A percentile compares a stretch with the other conserved stretches of the same genome.
Conservation (phyloP, 352 stramenopile genomes). For the Phytopythium delawarense region DNA sequence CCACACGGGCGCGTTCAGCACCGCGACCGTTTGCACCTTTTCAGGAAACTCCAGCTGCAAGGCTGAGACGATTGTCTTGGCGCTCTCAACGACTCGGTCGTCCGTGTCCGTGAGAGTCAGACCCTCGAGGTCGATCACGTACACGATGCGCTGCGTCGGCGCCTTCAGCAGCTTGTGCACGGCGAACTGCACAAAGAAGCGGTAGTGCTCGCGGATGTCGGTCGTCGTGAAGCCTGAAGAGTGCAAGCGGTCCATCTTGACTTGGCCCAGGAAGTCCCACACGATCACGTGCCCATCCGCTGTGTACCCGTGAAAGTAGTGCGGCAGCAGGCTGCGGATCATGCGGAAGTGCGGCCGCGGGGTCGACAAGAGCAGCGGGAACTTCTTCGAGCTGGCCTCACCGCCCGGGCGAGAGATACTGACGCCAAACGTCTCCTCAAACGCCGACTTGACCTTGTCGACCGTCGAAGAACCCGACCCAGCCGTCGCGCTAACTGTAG, state of each 20-base stretch:
- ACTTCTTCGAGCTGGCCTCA: slow-evolving; percentile 15
- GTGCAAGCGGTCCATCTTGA: slow-evolving; percentile 73
- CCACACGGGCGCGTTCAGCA: slow-evolving; percentile 74
- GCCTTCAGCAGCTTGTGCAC: slow-evolving; percentile 62
- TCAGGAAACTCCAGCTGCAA: slow-evolving; percentile 65
- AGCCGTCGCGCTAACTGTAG: not conserved
- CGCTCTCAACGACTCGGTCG: slow-evolving; percentile 61
- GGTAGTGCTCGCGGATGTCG: slow-evolving; percentile 70
- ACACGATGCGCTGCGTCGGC: slow-evolving; percentile 62
- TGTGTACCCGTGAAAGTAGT: slow-evolving; percentile 78
- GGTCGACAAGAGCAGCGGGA: slow-evolving; percentile 26
- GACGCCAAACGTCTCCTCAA: slow-evolving; percentile 67
- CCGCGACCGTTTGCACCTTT: slow-evolving; percentile 46
- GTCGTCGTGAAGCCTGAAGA: slow-evolving; percentile 65
- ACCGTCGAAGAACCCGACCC: slow-evolving; percentile 31
- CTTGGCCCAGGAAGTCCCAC: slow-evolving; percentile 75
- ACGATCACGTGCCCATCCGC: slow-evolving; percentile 60
- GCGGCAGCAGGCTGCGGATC: slow-evolving; percentile 64
- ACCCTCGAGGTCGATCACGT: slow-evolving; percentile 75
- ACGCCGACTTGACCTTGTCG: slow-evolving; percentile 58
- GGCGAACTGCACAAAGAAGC: slow-evolving; percentile 73
- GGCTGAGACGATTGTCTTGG: slow-evolving; percentile 43
- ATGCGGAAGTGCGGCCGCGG: slow-evolving; percentile 69
- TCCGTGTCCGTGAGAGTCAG: slow-evolving; percentile 67
- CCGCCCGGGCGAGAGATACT: slow-evolving; percentile 32